Conservation (phyloP, 2,329 filamentous ascomycete species). For the Myriosclerotinia duriaeana region DNA sequence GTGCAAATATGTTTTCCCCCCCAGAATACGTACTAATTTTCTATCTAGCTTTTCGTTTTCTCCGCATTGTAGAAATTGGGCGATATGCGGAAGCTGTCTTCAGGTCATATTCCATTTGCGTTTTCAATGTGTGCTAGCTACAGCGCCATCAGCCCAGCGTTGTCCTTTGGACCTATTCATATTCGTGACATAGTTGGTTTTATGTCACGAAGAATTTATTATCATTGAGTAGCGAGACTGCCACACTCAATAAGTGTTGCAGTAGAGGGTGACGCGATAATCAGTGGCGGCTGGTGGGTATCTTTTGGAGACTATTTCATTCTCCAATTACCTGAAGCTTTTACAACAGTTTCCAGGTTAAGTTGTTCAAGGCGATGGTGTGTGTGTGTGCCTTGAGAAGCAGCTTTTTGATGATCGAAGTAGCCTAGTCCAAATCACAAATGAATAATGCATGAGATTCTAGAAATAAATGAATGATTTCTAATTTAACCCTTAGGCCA, state of each 20-base stretch:
- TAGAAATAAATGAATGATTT: slow-evolving; percentile 19
- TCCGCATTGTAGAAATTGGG: slow-evolving; percentile 62
- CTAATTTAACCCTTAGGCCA: not conserved
- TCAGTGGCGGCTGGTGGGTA: slow-evolving; percentile 32
- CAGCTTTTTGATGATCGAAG: slow-evolving; percentile 34
- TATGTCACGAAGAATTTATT: slow-evolving; percentile 35
- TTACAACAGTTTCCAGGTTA: slow-evolving; percentile 23
- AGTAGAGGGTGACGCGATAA: slow-evolving; percentile 23
- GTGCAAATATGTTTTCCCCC: not conserved
- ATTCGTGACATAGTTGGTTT: slow-evolving; percentile 32
- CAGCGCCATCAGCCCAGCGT: slow-evolving; percentile 31
- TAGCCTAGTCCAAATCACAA: slow-evolving; percentile 37
- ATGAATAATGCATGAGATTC: slow-evolving; percentile 40
- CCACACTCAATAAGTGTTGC: slow-evolving; percentile 28
- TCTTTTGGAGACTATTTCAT: slow-evolving; percentile 27
- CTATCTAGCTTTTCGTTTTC: slow-evolving; percentile 69
- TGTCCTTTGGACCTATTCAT: slow-evolving; percentile 31
- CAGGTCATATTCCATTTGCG: slow-evolving; percentile 39
- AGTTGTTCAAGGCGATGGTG: slow-evolving; percentile 20
- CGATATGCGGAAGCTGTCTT: slow-evolving; percentile 34
- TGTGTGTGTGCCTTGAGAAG: slow-evolving; percentile 26
- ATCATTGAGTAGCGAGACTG: slow-evolving; percentile 31
- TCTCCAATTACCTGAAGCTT: slow-evolving; percentile 29
- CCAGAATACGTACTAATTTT: slow-evolving; percentile 27
- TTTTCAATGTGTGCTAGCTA: slow-evolving; percentile 38